These are phyloP conservation scores for Pyrenula massariospora DNA, from an alignment of 495 filamentous ascomycete genomes.

Conservation along the genomic window DNA sequence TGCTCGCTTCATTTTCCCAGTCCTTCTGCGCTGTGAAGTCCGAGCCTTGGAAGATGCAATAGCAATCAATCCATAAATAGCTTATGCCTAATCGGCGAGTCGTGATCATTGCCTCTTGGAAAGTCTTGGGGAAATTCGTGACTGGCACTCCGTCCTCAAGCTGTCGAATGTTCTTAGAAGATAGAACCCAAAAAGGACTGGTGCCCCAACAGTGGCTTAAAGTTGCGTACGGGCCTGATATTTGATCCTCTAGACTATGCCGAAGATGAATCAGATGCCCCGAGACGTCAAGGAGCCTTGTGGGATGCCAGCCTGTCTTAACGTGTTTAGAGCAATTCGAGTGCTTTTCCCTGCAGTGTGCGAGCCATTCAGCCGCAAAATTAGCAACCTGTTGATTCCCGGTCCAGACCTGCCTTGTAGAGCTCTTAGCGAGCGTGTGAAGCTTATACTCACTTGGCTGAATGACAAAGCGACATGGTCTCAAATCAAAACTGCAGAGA, in stretches of 20 bases:
- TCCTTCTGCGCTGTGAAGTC: neutral
- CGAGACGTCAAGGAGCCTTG: neutral
- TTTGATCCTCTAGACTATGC: neutral
- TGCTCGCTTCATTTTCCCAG: neutral
- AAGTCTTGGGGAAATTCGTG: neutral
- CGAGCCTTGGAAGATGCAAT: neutral
- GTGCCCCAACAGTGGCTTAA: neutral
- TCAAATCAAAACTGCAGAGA: too few relatives aligned
- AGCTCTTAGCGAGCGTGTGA: too few relatives aligned
- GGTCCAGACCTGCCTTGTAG: neutral
- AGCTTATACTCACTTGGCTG: too few relatives aligned
- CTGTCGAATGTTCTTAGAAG: neutral
- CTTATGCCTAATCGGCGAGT: neutral
- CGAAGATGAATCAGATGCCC: neutral
- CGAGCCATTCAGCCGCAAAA: neutral
- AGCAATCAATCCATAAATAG: neutral
- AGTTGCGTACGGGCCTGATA: neutral
- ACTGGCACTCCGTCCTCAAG: neutral
- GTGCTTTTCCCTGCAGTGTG: neutral
- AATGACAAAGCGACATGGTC: too few relatives aligned
- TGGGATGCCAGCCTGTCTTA: neutral
- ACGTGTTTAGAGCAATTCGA: neutral
- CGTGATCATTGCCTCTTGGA: neutral
- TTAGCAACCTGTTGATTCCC: neutral
- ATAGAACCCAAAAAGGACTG: neutral